Percentiles rank a stretch among this genome's conserved stretches.
These are phyloP conservation scores for Stachybotrys chartarum DNA, from an alignment of 2,329 filamentous ascomycete species.

Conservation along the genomic window DNA sequence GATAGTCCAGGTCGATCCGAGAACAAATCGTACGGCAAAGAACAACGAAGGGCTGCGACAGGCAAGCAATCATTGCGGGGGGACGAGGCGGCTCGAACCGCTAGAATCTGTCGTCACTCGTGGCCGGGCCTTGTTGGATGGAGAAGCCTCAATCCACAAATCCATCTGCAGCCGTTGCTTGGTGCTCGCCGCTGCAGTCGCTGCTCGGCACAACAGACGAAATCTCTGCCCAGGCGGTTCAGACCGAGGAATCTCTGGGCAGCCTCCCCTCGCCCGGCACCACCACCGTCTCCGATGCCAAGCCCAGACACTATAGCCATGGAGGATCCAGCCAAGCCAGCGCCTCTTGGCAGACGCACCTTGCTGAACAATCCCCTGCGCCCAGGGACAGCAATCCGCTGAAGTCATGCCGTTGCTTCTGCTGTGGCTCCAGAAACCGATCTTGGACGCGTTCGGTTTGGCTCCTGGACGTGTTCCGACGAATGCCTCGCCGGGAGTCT, in stretches of 20 bases:
- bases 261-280: too few relatives aligned
- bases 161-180: background rate
- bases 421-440: background rate
- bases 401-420: background rate
- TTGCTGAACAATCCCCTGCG: background rate
- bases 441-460: too few relatives aligned
- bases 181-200: slow-evolving; percentile 1
- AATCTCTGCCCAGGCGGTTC: background rate
- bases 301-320: background rate
- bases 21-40: too few relatives aligned
- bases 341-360: background rate
- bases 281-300: background rate
- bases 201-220: background rate
- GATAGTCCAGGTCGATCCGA: too few relatives aligned
- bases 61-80: background rate
- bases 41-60: too few relatives aligned
- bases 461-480: too few relatives aligned
- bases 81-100: background rate
- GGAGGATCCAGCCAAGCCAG: background rate
- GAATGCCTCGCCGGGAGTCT: background rate
- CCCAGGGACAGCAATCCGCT: background rate
- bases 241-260: background rate
- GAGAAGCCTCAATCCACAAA: slow-evolving; percentile 3
- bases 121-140: too few relatives aligned
- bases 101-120: too few relatives aligned